These are phyloP conservation scores for Spathaspora sp. DNA, from an alignment of 1,139 yeast genomes.

Conservation along the genomic window DNA sequence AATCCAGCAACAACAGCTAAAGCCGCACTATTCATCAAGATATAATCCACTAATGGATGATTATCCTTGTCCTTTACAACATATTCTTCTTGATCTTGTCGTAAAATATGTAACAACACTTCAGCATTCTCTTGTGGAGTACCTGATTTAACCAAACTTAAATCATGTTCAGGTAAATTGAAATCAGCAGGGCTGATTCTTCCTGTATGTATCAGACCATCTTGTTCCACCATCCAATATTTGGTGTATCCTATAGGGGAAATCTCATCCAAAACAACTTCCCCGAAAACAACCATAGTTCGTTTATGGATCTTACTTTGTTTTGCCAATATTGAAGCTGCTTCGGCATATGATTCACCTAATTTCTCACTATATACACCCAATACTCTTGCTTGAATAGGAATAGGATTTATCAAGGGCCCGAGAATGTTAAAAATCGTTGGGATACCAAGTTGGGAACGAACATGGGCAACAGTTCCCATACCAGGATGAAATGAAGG, in stretches of 20 bases:
- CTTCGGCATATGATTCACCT: conserved; percentile 82
- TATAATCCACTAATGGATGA: conserved; percentile 80
- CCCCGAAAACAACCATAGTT: conserved; percentile 91
- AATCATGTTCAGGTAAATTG: conserved; percentile 72
- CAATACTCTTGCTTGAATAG: conserved; percentile 74
- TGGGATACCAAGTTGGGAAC: conserved; percentile 81
- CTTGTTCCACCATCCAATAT: conserved; percentile 67
- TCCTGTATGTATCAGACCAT: conserved; percentile 36
- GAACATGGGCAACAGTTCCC: conserved; percentile 76
- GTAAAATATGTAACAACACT: conserved; percentile 54
- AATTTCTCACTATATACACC: conserved; percentile 83
- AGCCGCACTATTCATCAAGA: conserved; percentile 83
- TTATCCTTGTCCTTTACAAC: conserved; percentile 27
- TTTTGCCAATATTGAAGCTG: conserved; percentile 57
- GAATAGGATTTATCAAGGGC: conserved; percentile 89
- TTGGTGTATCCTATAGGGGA: conserved; percentile 83
- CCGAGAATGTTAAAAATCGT: conserved; percentile 93
- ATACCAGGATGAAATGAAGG: conserved; percentile 95
- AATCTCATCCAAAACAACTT: conserved; percentile 86
- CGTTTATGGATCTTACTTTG: conserved; percentile 46
- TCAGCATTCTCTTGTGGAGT: conserved; percentile 85
- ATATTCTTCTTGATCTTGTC: conserved; percentile 49
- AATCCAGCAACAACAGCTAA: conserved; percentile 76
- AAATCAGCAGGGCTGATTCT: conserved; percentile 66
- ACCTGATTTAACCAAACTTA: conserved; percentile 72